These are phyloP conservation scores for Fusarium cyanostomum DNA, from an alignment of 2,329 filamentous ascomycete species.

Conservation along the genomic window DNA sequence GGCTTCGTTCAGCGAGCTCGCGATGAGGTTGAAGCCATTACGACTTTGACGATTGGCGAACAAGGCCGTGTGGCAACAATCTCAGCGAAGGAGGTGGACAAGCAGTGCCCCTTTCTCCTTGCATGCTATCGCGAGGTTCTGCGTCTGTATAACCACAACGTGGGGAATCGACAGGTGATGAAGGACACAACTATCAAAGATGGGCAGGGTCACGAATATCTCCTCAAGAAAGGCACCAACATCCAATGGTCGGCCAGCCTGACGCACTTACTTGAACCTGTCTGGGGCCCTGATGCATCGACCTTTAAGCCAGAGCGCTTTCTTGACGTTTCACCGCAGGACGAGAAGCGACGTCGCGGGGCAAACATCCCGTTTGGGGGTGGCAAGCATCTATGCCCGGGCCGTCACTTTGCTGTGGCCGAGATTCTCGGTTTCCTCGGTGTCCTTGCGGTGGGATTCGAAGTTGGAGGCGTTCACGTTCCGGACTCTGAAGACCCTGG, in stretches of 20 bases:
- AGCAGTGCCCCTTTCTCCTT: slow-evolving; percentile 4
- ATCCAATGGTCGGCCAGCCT: slow-evolving; percentile 10
- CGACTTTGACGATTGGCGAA: not conserved
- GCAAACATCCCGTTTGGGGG: slow-evolving; percentile 19
- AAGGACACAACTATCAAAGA: slow-evolving; percentile 7
- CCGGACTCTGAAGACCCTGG: slow-evolving; percentile 1
- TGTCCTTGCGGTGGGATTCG: slow-evolving; percentile 1
- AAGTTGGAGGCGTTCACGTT: not conserved
- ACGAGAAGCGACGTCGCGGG: slow-evolving; percentile 3
- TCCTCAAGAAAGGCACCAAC: slow-evolving; percentile 13
- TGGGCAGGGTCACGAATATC: not conserved
- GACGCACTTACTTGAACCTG: not conserved
- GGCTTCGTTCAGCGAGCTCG: not conserved
- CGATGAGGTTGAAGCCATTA: slow-evolving; percentile 1
- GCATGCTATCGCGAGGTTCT: slow-evolving; percentile 10
- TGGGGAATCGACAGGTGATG: slow-evolving; percentile 2
- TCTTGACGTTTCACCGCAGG: not conserved
- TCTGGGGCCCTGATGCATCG: slow-evolving; percentile 8
- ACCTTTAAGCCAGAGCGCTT: not conserved
- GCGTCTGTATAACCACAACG: slow-evolving; percentile 1
- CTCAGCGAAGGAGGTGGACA: not conserved
- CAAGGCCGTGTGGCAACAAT: not conserved
- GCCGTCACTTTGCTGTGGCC: slow-evolving; percentile 5
- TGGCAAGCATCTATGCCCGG: slow-evolving; percentile 16
- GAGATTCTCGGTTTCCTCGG: slow-evolving; percentile 10